Conservation (phyloP, 306 rosid genomes). For the Gleditsia sinensis region DNA sequence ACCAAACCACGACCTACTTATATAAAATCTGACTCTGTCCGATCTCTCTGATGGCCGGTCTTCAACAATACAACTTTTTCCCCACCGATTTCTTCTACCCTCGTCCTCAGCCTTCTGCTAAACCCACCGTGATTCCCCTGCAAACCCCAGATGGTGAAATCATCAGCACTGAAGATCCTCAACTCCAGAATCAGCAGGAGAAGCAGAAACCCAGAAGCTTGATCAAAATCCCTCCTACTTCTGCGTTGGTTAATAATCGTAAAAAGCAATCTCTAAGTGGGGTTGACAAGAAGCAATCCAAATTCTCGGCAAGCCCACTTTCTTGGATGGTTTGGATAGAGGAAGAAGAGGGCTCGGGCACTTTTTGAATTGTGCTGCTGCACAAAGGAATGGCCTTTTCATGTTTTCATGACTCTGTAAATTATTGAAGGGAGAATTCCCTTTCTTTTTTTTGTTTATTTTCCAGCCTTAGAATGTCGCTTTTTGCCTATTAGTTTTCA, state of each 20-base stretch:
- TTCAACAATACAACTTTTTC: constrained; percentile 73
- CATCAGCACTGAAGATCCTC: constrained; percentile 16
- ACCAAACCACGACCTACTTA: background rate
- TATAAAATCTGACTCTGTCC: background rate
- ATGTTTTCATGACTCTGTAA: constrained; percentile 19
- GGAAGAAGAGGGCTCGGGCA: background rate
- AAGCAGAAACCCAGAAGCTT: constrained; percentile 18
- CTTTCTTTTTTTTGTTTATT: background rate
- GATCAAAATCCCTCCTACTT: constrained; percentile 26
- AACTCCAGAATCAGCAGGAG: constrained; percentile 12
- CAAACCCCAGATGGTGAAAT: constrained; percentile 6
- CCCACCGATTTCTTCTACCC: constrained; percentile 70
- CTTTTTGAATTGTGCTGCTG: constrained; percentile 23
- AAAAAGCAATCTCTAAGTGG: background rate
- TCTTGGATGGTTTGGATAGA: constrained; percentile 30
- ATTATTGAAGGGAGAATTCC: constrained; percentile 12
- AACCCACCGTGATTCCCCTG: constrained; percentile 33
- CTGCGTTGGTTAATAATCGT: constrained; percentile 21
- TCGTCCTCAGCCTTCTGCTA: constrained; percentile 38
- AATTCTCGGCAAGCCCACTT: constrained; percentile 26
- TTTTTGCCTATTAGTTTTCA: no score
- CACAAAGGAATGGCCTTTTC: constrained; percentile 5
- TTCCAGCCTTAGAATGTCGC: background rate
- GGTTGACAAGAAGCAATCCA: constrained; percentile 10
- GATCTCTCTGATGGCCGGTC: constrained; percentile 57